Conservation (phyloP, 108 stramenopile species). For the Bacterosira constricta region DNA sequence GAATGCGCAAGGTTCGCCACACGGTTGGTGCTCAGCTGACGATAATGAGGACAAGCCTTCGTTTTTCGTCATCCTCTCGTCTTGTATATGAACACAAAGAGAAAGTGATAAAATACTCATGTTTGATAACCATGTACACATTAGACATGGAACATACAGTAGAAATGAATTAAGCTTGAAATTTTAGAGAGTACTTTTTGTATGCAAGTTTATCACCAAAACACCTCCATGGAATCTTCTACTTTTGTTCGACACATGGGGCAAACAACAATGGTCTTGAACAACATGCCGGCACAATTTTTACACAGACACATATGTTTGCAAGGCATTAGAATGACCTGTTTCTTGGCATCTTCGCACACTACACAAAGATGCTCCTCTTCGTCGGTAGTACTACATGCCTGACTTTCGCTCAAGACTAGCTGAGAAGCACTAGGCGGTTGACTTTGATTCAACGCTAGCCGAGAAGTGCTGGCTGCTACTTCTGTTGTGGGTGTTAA, state of each 20-base stretch:
- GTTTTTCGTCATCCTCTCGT: background rate
- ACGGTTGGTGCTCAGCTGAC: constrained; percentile 58
- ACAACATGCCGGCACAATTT: constrained; percentile 3
- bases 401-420: background rate
- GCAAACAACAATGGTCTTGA: constrained; percentile 35
- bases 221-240: constrained; percentile 37
- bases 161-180: background rate
- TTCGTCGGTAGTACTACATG: background rate
- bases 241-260: constrained; percentile 45
- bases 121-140: too few species aligned
- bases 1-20: constrained; percentile 40
- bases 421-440: too few species aligned
- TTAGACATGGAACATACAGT: background rate
- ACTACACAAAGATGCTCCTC: constrained; percentile 46
- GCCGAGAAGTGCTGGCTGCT: background rate
- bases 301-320: constrained; percentile 44
- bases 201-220: constrained; percentile 24
- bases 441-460: background rate
- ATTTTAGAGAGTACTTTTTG: background rate
- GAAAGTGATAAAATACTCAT: background rate
- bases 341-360: constrained; percentile 46
- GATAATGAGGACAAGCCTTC: constrained; percentile 73
- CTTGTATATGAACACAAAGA: background rate
- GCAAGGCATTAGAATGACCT: constrained; percentile 39
- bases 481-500: background rate